Conservation (phyloP, 2,329 filamentous ascomycete genomes). For the Berkeleyomyces rouxiae region DNA sequence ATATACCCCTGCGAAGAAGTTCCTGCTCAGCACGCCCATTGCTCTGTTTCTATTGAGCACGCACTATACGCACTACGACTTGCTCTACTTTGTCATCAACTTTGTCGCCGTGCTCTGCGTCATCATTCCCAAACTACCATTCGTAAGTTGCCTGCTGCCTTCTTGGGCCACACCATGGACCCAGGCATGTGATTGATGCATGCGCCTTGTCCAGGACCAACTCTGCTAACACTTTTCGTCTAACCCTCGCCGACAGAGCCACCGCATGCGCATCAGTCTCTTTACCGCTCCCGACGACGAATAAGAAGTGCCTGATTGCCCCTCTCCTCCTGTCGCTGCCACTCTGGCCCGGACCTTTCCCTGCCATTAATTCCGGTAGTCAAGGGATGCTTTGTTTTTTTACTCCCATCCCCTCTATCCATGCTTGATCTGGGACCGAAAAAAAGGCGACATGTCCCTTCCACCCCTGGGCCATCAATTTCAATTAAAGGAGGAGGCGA, state of each 20-base stretch:
- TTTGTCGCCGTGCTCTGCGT: constrained; percentile 82
- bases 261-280: constrained; percentile 60
- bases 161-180: background rate
- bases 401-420: background rate
- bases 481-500: constrained; percentile 1
- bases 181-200: background rate
- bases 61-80: constrained; percentile 95
- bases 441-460: background rate
- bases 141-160: constrained; percentile 45
- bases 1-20: constrained; percentile 98
- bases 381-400: background rate
- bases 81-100: constrained; percentile 95
- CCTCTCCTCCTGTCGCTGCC: background rate
- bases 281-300: constrained; percentile 47
- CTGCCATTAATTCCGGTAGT: background rate
- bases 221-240: background rate
- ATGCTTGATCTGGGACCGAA: background rate
- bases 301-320: constrained; percentile 1
- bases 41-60: constrained; percentile 90
- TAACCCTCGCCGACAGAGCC: constrained; percentile 37
- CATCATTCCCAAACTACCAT: constrained; percentile 90
- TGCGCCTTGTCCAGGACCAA: too few species aligned
- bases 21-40: constrained; percentile 85
- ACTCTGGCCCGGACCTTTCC: background rate
- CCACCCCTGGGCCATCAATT: background rate